A percentile compares a stretch with the other conserved stretches of the same genome.
phyloP scores from a whole-genome alignment of 305 asterid genomes.

The Nicotiana rustica region DNA sequence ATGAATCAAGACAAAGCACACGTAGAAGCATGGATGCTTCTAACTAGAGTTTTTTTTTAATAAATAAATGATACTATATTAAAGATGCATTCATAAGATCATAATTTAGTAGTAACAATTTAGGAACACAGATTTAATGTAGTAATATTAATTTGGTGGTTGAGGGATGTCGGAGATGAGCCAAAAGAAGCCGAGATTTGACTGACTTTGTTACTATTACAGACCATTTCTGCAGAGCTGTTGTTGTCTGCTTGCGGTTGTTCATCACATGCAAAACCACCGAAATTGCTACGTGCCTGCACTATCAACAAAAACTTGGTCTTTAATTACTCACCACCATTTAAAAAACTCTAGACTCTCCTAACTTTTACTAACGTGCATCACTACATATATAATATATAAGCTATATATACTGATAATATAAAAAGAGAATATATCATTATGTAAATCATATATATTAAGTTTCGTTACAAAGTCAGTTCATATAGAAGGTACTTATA shows the following conservation, averaged over 20 bases:
- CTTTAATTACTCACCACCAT: background rate
- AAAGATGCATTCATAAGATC: background rate
- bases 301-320: background rate
- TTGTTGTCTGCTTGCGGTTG: background rate
- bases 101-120: background rate
- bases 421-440: no score
- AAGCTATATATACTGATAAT: no score
- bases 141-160: background rate
- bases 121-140: background rate
- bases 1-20: slow-evolving; percentile 30
- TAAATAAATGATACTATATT: background rate
- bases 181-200: slow-evolving; percentile 25
- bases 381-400: no score
- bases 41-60: background rate
- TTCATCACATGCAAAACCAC: slow-evolving; percentile 18
- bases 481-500: no score
- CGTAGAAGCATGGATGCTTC: slow-evolving; percentile 36
- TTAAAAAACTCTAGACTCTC: no score
- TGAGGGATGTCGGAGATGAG: slow-evolving; percentile 30
- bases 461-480: no score
- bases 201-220: slow-evolving; percentile 2
- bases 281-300: slow-evolving; percentile 29
- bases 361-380: no score
- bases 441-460: no score
- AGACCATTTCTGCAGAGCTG: slow-evolving; percentile 15